Evolutionary conservation across 2,329 filamentous ascomycete species (phyloP).

Genomic region (Xylariomycetidae sp.): DNA sequence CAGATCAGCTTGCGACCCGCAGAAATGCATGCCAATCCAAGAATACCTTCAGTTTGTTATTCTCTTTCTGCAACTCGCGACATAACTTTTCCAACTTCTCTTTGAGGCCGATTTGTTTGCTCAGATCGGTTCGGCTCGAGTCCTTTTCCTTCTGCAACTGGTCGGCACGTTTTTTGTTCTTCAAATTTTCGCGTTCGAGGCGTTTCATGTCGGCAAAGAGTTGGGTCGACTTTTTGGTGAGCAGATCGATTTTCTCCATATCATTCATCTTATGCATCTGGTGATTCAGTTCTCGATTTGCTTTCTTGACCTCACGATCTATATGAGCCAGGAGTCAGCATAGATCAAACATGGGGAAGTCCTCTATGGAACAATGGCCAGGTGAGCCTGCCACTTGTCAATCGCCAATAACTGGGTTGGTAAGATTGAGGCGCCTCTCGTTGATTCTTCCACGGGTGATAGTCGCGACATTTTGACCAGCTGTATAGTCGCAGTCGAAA

Average conservation of each 20-base stretch:
- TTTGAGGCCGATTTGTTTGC: constrained; percentile 84
- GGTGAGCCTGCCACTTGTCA: too few species aligned
- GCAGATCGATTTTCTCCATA: constrained; percentile 82
- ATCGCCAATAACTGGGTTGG: too few species aligned
- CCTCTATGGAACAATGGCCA: too few species aligned
- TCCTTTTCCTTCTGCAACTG: constrained; percentile 96
- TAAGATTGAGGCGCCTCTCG: too few species aligned
- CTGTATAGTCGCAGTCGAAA: too few species aligned
- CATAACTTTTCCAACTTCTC: constrained; percentile 97
- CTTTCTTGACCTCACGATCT: constrained; percentile 51
- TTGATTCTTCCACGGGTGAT: too few species aligned
- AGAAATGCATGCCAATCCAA: neutral
- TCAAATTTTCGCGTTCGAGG: constrained; percentile 86
- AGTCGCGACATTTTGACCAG: too few species aligned
- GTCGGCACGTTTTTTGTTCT: constrained; percentile 93
- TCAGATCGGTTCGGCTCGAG: constrained; percentile 78
- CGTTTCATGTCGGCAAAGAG: constrained; percentile 93
- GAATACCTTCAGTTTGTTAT: constrained; percentile 92
- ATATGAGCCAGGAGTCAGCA: constrained; percentile 16
- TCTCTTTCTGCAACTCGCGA: constrained; percentile 89
- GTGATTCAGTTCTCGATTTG: constrained; percentile 83
- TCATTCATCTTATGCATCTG: constrained; percentile 90
- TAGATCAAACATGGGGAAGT: too few species aligned
- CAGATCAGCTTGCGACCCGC: constrained; percentile 13
- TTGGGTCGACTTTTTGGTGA: constrained; percentile 88